Evolutionary conservation across 2,329 filamentous ascomycete genomes (phyloP).

Genomic region (Stromatinia cepivora): DNA sequence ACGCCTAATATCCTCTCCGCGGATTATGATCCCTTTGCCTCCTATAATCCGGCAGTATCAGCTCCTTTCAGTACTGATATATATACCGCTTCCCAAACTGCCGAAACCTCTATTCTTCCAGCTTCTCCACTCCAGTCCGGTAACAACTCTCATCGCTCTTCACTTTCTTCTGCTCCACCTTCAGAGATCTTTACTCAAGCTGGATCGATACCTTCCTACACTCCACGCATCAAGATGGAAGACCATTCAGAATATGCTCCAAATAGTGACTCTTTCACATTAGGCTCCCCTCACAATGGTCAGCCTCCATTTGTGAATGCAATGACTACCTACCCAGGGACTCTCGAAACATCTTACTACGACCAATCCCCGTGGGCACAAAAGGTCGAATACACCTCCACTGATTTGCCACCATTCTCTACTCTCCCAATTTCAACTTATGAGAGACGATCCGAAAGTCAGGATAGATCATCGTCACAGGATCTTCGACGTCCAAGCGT

Average conservation of each 20-base stretch:
- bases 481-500: slow-evolving; percentile 29
- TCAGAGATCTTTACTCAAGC: slow-evolving; percentile 40
- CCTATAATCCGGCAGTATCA: slow-evolving; percentile 48
- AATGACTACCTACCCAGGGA: slow-evolving; percentile 35
- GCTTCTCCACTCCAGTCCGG: slow-evolving; percentile 39
- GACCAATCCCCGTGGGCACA: slow-evolving; percentile 33
- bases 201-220: slow-evolving; percentile 37
- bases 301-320: slow-evolving; percentile 33
- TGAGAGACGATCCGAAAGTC: slow-evolving; percentile 36
- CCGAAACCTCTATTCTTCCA: slow-evolving; percentile 40
- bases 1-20: slow-evolving; percentile 49
- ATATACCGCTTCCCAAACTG: slow-evolving; percentile 46
- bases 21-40: slow-evolving; percentile 54
- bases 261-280: slow-evolving; percentile 32
- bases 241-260: slow-evolving; percentile 36
- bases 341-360: slow-evolving; percentile 37
- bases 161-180: slow-evolving; percentile 40
- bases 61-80: slow-evolving; percentile 50
- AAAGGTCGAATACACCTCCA: slow-evolving; percentile 36
- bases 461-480: slow-evolving; percentile 30
- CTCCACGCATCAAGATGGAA: slow-evolving; percentile 41
- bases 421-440: slow-evolving; percentile 36
- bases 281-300: slow-evolving; percentile 35
- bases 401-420: slow-evolving; percentile 36
- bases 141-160: slow-evolving; percentile 40